Evolutionary conservation across 1,284 basidiomycete species (phyloP).

Genomic region (Ganoderma multipileum): DNA sequence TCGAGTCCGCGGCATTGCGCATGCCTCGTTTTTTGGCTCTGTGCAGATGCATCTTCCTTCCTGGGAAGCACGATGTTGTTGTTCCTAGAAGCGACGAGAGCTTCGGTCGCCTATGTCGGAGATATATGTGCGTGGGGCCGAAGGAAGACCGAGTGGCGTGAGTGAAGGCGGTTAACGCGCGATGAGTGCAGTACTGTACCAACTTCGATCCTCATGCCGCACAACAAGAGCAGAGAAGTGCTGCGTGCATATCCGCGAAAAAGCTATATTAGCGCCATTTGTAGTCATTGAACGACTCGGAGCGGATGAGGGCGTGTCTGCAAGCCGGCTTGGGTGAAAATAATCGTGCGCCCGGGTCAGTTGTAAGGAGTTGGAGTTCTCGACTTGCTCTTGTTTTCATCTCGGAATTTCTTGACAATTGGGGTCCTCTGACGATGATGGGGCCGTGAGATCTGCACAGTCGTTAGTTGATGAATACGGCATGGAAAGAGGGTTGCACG

Average conservation of each 20-base stretch:
- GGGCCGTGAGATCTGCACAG: not conserved
- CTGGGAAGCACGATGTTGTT: not conserved
- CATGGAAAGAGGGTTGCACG: not conserved
- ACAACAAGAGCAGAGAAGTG: not conserved
- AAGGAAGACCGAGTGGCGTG: not conserved
- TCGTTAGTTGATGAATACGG: not conserved
- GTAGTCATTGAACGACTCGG: not conserved
- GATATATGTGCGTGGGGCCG: not conserved
- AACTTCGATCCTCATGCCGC: not conserved
- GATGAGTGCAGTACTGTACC: not conserved
- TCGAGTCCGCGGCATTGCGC: not conserved
- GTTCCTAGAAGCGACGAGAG: not conserved
- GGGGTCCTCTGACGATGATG: not conserved
- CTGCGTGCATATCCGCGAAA: no score
- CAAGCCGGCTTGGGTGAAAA: not conserved
- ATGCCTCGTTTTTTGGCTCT: not conserved
- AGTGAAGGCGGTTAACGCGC: not conserved
- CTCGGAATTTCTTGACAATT: not conserved
- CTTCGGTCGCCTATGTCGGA: not conserved
- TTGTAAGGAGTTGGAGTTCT: not conserved
- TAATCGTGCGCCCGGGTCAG: not conserved
- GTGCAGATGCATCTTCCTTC: not conserved
- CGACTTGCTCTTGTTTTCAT: not conserved
- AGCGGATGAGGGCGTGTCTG: not conserved
- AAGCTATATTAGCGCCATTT: not conserved